phyloP scores from a whole-genome alignment of 257 asterid genomes.

The Gentiana dahurica region DNA sequence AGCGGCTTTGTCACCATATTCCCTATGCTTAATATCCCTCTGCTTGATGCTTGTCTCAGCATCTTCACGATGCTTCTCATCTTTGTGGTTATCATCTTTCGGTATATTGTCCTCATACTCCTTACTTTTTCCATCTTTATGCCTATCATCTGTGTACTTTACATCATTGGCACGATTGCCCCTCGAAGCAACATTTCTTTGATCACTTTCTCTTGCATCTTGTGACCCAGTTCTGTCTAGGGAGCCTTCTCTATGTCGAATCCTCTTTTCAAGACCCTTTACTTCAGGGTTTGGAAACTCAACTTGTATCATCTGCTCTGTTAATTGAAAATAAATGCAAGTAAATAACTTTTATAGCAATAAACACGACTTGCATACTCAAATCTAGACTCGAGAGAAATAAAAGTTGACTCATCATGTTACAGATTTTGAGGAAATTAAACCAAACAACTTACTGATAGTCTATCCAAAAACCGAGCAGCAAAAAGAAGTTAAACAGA shows the following conservation, averaged over 20 bases:
- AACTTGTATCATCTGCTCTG: constrained; percentile 37
- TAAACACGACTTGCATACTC: too few relatives aligned
- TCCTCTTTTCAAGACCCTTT: constrained; percentile 55
- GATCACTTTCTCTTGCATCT: constrained; percentile 54
- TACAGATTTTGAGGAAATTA: too few relatives aligned
- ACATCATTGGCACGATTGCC: constrained; percentile 60
- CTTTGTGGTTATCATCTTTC: constrained; percentile 55
- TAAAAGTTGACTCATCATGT: too few relatives aligned
- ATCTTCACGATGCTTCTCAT: constrained; percentile 52
- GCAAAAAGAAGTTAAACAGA: too few relatives aligned
- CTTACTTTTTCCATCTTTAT: constrained; percentile 39
- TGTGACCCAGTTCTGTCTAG: constrained; percentile 48
- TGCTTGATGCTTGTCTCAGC: constrained; percentile 19
- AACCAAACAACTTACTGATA: too few relatives aligned
- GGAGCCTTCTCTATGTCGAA: constrained; percentile 49
- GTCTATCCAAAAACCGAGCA: too few relatives aligned
- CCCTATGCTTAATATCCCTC: constrained; percentile 42
- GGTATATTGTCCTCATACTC: constrained; percentile 49
- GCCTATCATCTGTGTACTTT: constrained; percentile 53
- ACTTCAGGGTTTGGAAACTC: constrained; percentile 42
- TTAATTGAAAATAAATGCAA: constrained; percentile 2
- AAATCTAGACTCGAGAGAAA: too few relatives aligned
- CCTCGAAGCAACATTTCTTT: constrained; percentile 44
- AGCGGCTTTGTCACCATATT: constrained; percentile 48
- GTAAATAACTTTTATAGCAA: too few relatives aligned